Conservation (phyloP, 768 basidiomycete genomes). For the Psilocybe azurescens region DNA sequence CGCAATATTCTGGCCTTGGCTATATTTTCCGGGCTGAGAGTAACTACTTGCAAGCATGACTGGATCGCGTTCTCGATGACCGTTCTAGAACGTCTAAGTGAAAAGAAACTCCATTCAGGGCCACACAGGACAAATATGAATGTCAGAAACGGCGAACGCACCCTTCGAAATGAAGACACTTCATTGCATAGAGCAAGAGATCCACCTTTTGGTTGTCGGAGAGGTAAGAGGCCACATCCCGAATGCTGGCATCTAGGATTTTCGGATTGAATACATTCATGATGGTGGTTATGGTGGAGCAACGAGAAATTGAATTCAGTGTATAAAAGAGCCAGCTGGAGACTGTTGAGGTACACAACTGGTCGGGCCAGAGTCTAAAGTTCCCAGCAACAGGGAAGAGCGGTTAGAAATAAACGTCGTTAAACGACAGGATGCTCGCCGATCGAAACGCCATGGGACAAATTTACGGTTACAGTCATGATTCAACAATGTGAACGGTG, state of each 20-base stretch:
- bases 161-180: conserved; percentile 77
- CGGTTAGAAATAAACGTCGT: conserved; percentile 9
- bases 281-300: conserved; percentile 8
- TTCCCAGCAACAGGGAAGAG: conserved; percentile 21
- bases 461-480: conserved; percentile 3
- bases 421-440: conserved; percentile 14
- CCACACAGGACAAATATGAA: conserved; percentile 15
- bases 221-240: conserved; percentile 63
- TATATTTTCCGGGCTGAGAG: conserved; percentile 52
- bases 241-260: conserved; percentile 78
- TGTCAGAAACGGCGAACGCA: conserved; percentile 35
- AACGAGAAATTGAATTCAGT: conserved; percentile 1
- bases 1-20: conserved; percentile 69
- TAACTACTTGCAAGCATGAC: conserved; percentile 65
- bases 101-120: conserved; percentile 8
- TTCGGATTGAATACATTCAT: conserved; percentile 79
- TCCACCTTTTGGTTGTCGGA: conserved; percentile 72
- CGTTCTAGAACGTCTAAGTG: conserved; percentile 54
- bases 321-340: conserved; percentile 17
- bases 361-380: conserved; percentile 4
- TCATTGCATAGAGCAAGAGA: conserved; percentile 80
- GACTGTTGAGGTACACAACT: conserved; percentile 23
- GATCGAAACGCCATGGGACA: conserved; percentile 12
- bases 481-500: conserved; percentile 2
- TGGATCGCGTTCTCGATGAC: conserved; percentile 79